Conservation (phyloP, 208 protist species). For the Leishmania guyanensis region DNA sequence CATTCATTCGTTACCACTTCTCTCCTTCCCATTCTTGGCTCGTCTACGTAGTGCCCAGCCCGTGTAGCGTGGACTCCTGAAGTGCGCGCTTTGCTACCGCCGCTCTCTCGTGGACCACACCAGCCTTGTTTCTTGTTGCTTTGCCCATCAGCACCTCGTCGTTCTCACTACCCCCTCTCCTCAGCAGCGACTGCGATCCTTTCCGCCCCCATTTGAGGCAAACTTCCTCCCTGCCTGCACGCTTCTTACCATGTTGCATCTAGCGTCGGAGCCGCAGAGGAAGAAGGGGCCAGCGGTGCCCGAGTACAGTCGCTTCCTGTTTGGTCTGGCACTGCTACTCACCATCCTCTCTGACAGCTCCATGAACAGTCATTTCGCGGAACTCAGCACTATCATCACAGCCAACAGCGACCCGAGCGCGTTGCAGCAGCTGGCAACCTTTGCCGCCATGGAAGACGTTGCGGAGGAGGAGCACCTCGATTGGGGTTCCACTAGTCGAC, state of each 20-base stretch:
- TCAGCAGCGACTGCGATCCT: not conserved
- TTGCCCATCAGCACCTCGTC: not conserved
- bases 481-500: slow-evolving; percentile 47
- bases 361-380: slow-evolving; percentile 25
- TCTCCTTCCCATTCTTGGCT: not conserved
- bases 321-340: slow-evolving; percentile 44
- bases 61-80: not conserved
- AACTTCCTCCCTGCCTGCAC: not conserved
- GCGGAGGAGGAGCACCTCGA: slow-evolving; percentile 76
- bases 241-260: slow-evolving; percentile 13
- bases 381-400: slow-evolving; percentile 59
- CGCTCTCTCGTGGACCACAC: not conserved
- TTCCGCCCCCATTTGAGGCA: not conserved
- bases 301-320: slow-evolving; percentile 33
- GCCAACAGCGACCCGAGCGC: slow-evolving; percentile 40
- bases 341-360: slow-evolving; percentile 36
- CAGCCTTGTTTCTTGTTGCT: not conserved
- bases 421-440: slow-evolving; percentile 71
- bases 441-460: slow-evolving; percentile 57
- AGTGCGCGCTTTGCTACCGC: not conserved
- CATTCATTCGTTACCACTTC: not conserved
- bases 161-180: not conserved
- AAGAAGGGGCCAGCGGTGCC: slow-evolving; percentile 9
- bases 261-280: slow-evolving; percentile 13
- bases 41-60: not conserved